Evolutionary conservation across 805 yeast species (phyloP).

Genomic region (Cyberlindnera xishuangbannaensis): DNA sequence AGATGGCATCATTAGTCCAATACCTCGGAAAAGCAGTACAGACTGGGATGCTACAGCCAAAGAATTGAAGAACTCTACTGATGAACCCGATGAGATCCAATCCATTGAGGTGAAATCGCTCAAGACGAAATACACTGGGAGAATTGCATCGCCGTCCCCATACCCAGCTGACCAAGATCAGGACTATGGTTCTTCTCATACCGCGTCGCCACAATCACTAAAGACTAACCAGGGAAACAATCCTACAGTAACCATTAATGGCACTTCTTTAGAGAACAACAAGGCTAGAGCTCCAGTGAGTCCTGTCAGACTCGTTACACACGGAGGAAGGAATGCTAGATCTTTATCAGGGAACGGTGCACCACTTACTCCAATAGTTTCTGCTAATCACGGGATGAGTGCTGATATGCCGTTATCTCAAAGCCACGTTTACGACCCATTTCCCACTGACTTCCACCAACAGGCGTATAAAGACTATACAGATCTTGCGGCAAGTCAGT

Average conservation of each 20-base stretch:
- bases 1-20: too few relatives aligned
- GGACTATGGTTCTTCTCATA: slow-evolving; percentile 5
- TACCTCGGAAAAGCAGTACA: too few relatives aligned
- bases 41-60: slow-evolving; percentile 23
- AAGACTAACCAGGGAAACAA: not conserved
- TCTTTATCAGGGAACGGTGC: not conserved
- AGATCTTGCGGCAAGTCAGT: too few relatives aligned
- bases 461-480: slow-evolving; percentile 12
- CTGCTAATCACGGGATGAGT: too few relatives aligned
- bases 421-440: slow-evolving; percentile 15
- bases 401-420: slow-evolving; percentile 7
- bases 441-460: slow-evolving; percentile 9
- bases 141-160: slow-evolving; percentile 15
- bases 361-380: slow-evolving; percentile 4
- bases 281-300: slow-evolving; percentile 9
- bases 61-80: slow-evolving; percentile 11
- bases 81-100: not conserved
- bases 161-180: slow-evolving; percentile 1
- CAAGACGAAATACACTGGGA: slow-evolving; percentile 14
- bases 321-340: not conserved
- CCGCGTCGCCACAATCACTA: not conserved
- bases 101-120: slow-evolving; percentile 4
- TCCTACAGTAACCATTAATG: slow-evolving; percentile 1
- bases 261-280: slow-evolving; percentile 1
- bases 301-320: slow-evolving; percentile 4